Conservation (phyloP, 2,329 filamentous ascomycete genomes). For the Cladophialophora immunda region DNA sequence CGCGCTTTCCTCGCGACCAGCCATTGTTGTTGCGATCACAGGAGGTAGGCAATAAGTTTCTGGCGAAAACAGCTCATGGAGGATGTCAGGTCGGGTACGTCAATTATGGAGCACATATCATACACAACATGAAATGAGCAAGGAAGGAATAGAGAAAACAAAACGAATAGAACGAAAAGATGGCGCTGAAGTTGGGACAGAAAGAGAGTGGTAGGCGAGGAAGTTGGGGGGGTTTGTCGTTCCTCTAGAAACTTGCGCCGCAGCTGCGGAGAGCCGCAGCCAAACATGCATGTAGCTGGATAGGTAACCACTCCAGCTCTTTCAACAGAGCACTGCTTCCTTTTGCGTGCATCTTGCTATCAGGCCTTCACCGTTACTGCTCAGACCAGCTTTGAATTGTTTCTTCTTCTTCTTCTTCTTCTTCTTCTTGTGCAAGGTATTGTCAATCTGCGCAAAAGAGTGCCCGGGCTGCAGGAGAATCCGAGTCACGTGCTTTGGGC, state of each 20-base stretch:
- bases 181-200: not conserved
- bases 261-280: not conserved
- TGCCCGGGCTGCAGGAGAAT: not conserved
- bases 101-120: not conserved
- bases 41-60: not conserved
- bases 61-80: not conserved
- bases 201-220: not conserved
- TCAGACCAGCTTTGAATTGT: not conserved
- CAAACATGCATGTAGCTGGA: not conserved
- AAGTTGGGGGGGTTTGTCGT: not conserved
- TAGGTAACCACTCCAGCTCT: not conserved
- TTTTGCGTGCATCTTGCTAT: not conserved
- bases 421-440: too few species aligned
- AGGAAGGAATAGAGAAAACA: not conserved
- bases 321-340: not conserved
- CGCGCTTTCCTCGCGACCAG: constrained; percentile 39
- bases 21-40: constrained; percentile 33
- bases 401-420: too few species aligned
- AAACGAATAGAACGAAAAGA: not conserved
- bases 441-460: not conserved
- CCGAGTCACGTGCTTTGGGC: not conserved
- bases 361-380: not conserved
- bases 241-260: not conserved
- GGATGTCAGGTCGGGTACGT: not conserved
- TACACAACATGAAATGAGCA: not conserved